Evolutionary conservation across 2,329 filamentous ascomycete species (phyloP).

Genomic region (Gaeumannomyces sp.): DNA sequence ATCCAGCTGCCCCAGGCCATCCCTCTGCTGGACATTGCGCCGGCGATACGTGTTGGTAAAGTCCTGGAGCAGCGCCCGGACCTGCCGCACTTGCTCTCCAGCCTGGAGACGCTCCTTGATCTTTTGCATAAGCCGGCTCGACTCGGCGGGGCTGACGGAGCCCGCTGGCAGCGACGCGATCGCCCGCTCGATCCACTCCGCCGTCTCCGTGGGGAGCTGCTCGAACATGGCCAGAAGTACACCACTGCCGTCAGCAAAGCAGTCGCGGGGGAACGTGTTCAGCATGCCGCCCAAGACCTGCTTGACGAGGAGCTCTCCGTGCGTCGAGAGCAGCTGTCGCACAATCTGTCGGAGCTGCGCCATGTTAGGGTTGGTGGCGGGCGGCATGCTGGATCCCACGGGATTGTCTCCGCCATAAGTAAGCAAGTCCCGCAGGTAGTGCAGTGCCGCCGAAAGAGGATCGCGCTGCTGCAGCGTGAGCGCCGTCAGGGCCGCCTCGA

Average conservation of each 20-base stretch:
- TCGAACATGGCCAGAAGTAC: constrained; percentile 89
- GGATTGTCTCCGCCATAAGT: constrained; percentile 77
- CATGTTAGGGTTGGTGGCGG: constrained; percentile 45
- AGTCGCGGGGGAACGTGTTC: constrained; percentile 95
- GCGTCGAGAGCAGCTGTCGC: constrained; percentile 60
- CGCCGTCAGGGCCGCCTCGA: constrained; percentile 80
- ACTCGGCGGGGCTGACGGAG: constrained; percentile 73
- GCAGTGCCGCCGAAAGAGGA: constrained; percentile 82
- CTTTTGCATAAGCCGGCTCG: constrained; percentile 70
- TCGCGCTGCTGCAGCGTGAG: constrained; percentile 87
- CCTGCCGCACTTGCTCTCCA: constrained; percentile 64
- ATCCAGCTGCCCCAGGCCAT: constrained; percentile 82
- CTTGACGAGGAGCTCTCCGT: constrained; percentile 76
- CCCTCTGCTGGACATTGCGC: constrained; percentile 89
- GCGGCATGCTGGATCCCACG: constrained; percentile 53
- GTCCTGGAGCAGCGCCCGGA: constrained; percentile 82
- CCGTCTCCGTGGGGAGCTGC: constrained; percentile 72
- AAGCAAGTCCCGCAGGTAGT: constrained; percentile 87
- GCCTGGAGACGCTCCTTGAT: constrained; percentile 68
- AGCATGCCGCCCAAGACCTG: constrained; percentile 96
- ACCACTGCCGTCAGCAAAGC: constrained; percentile 88
- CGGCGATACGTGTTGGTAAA: constrained; percentile 93
- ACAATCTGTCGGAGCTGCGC: constrained; percentile 67
- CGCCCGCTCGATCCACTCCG: constrained; percentile 76
- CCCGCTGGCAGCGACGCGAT: constrained; percentile 78